phyloP scores from a whole-genome alignment of 1,284 basidiomycete species.

The Pascua guehoae region DNA sequence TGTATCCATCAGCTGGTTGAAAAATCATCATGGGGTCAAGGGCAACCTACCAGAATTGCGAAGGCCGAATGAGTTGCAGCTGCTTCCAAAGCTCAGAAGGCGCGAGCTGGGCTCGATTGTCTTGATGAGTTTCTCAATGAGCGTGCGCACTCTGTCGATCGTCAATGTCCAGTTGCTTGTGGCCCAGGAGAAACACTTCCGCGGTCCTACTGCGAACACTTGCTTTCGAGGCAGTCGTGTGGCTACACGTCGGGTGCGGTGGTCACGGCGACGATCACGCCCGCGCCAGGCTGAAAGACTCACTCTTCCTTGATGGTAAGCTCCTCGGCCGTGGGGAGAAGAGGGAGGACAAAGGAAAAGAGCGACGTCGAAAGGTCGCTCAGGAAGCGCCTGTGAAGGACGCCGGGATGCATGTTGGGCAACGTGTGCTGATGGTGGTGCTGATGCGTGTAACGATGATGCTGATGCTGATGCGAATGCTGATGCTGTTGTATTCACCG shows the following conservation, averaged over 20 bases:
- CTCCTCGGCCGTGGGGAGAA: conserved; percentile 83
- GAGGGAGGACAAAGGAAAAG: conserved; percentile 69
- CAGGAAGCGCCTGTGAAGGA: conserved; percentile 46
- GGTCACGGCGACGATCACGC: too few relatives aligned
- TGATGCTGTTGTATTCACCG: not conserved
- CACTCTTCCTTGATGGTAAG: conserved; percentile 86
- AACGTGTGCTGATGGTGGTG: not conserved
- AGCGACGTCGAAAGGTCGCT: conserved; percentile 50
- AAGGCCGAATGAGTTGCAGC: conserved; percentile 88
- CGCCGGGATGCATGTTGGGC: conserved; percentile 42
- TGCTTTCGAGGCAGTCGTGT: too few relatives aligned
- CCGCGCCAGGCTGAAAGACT: conserved; percentile 12
- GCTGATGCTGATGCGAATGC: not conserved
- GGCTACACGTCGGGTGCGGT: too few relatives aligned
- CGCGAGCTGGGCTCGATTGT: conserved; percentile 89
- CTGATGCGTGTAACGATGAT: not conserved
- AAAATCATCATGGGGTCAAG: not conserved
- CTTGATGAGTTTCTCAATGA: conserved; percentile 89
- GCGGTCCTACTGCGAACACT: too few relatives aligned
- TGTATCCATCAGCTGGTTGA: conserved; percentile 9
- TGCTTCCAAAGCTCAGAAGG: conserved; percentile 89
- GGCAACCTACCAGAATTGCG: conserved; percentile 73
- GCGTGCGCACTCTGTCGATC: conserved; percentile 64
- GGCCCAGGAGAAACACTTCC: not conserved
- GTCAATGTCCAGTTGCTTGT: not conserved